Conservation (phyloP, 163 green algal genomes). For the Scenedesmus sp. region DNA sequence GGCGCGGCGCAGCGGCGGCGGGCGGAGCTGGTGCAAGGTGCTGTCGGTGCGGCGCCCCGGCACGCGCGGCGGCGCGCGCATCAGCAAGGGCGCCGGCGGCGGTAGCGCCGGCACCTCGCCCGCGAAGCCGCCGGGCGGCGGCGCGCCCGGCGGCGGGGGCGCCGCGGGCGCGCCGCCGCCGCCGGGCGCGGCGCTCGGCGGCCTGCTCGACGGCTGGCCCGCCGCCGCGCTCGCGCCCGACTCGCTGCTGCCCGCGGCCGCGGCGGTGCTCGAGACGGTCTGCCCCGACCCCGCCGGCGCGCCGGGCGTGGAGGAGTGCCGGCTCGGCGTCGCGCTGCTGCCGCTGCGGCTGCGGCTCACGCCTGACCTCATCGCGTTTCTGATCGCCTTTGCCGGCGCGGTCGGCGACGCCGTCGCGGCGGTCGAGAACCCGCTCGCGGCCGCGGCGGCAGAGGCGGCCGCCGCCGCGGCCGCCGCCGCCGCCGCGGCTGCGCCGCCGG, state of each 20-base stretch:
- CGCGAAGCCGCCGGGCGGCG: too few species aligned
- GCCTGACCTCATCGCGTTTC: slow-evolving; percentile 62
- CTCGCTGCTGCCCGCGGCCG: slow-evolving; percentile 34
- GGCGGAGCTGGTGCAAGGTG: slow-evolving; percentile 16
- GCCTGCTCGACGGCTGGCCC: slow-evolving; percentile 29
- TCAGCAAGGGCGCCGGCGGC: neutral
- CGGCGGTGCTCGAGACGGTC: slow-evolving; percentile 5
- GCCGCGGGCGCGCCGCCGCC: slow-evolving; percentile 17
- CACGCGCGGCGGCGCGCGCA: neutral
- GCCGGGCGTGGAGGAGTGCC: slow-evolving; percentile 50
- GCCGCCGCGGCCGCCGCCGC: slow-evolving; percentile 2
- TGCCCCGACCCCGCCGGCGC: too few species aligned
- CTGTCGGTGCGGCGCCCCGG: slow-evolving; percentile 25
- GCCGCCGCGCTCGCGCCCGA: slow-evolving; percentile 20
- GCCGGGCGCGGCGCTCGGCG: slow-evolving; percentile 15
- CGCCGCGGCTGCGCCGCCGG: neutral
- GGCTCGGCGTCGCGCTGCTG: slow-evolving; percentile 56
- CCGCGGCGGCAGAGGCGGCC: slow-evolving; percentile 19
- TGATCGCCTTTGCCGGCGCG: slow-evolving; percentile 40
- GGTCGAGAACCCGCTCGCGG: slow-evolving; percentile 41
- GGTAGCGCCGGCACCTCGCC: too few species aligned
- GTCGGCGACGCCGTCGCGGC: slow-evolving; percentile 32
- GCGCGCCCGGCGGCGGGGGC: too few species aligned
- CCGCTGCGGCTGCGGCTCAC: slow-evolving; percentile 67
- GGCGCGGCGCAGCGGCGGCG: neutral